Percentiles rank a stretch among this genome's conserved stretches.
phyloP scores from a whole-genome alignment of 495 filamentous ascomycete genomes.

The Neurospora pannonica region DNA sequence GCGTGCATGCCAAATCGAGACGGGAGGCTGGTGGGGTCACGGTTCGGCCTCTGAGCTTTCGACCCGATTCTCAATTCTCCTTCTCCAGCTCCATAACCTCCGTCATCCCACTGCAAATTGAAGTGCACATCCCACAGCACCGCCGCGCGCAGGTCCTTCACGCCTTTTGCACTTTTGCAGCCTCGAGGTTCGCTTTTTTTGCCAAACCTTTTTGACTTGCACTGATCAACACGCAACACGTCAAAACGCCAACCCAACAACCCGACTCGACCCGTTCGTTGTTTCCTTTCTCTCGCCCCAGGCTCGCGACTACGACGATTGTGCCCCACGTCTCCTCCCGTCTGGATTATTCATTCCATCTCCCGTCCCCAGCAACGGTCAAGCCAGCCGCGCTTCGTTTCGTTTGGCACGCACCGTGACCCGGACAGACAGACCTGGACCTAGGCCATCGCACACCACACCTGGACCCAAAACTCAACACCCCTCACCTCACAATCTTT shows the following conservation, averaged over 20 bases:
- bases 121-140: background rate
- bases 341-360: background rate
- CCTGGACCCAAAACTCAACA: background rate
- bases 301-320: background rate
- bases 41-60: conserved; percentile 28
- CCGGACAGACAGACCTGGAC: background rate
- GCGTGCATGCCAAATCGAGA: conserved; percentile 17
- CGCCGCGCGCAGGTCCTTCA: background rate
- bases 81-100: conserved; percentile 16
- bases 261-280: background rate
- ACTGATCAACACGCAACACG: background rate
- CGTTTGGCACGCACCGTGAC: background rate
- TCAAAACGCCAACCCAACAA: background rate
- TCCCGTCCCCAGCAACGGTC: background rate
- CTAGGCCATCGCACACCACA: background rate
- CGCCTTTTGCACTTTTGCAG: background rate
- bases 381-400: background rate
- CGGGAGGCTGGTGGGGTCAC: conserved; percentile 23
- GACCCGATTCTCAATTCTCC: conserved; percentile 27
- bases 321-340: background rate
- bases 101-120: conserved; percentile 17
- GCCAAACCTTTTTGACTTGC: background rate
- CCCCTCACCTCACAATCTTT: background rate
- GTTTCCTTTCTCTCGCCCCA: background rate
- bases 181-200: background rate